These are phyloP conservation scores for Pulveroboletus sp. DNA, from an alignment of 768 basidiomycete species.

Conservation along the genomic window DNA sequence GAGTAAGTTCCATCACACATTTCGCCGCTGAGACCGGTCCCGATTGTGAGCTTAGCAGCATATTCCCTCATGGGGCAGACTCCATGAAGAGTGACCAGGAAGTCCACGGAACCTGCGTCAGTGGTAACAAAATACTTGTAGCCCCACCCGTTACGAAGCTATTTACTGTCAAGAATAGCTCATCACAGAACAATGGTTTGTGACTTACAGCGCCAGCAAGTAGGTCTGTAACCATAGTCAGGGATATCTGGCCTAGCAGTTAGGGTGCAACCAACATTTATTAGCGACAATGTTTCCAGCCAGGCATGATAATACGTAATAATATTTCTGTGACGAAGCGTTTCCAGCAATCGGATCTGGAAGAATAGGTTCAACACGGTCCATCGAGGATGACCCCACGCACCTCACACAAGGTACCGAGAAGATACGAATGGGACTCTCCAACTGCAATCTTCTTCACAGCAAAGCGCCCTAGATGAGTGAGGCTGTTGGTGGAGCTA, in stretches of 20 bases:
- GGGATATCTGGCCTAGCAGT: not conserved
- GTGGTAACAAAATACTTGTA: constrained; percentile 45
- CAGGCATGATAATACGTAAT: constrained; percentile 95
- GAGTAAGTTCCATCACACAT: constrained; percentile 41
- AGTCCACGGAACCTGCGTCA: constrained; percentile 62
- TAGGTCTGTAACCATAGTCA: constrained; percentile 11
- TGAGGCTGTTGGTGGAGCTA: constrained; percentile 1
- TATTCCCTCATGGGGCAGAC: constrained; percentile 62
- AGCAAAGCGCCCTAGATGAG: constrained; percentile 69
- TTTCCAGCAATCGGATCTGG: constrained; percentile 81
- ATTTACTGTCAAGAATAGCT: not conserved
- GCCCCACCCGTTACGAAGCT: constrained; percentile 67
- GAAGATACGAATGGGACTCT: constrained; percentile 80
- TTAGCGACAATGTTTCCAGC: constrained; percentile 73
- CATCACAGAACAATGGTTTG: not conserved
- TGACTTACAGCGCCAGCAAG: constrained; percentile 17
- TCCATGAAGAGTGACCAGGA: constrained; percentile 52
- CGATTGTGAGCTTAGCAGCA: constrained; percentile 46
- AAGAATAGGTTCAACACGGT: not conserved
- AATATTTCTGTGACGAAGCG: constrained; percentile 88
- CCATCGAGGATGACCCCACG: constrained; percentile 4
- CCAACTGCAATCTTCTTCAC: constrained; percentile 98
- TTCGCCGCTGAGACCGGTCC: constrained; percentile 20
- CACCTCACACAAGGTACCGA: constrained; percentile 78
- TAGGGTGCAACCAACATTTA: constrained; percentile 36